Percentiles rank a stretch among this genome's conserved stretches.
Evolutionary conservation across 2,329 filamentous ascomycete genomes (phyloP).

Genomic region (Tolypocladium cylindrosporum): DNA sequence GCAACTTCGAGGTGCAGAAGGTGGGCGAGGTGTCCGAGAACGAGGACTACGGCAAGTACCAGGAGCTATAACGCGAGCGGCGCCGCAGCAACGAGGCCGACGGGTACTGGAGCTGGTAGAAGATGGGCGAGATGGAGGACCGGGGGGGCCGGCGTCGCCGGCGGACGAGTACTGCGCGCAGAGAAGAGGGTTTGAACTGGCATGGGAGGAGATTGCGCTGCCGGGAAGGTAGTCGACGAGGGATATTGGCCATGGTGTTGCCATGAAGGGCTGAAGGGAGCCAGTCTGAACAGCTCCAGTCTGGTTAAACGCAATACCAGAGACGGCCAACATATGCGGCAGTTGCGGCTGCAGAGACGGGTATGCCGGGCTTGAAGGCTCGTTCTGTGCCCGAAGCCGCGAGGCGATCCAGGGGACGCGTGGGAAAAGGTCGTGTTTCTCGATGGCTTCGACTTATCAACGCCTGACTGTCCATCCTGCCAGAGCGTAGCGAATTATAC

Average conservation of each 20-base stretch:
- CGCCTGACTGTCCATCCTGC: too few species aligned
- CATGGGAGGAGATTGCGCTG: neutral
- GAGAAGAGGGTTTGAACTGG: neutral
- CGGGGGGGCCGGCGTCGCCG: neutral
- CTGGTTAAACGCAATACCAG: conserved; percentile 33
- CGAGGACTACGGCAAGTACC: conserved; percentile 31
- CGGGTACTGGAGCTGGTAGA: conserved; percentile 8
- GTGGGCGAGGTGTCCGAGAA: conserved; percentile 30
- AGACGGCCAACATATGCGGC: conserved; percentile 16
- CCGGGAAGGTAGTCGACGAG: neutral
- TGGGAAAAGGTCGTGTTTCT: conserved; percentile 6
- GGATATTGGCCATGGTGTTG: neutral
- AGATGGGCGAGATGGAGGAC: conserved; percentile 1
- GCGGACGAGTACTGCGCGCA: neutral
- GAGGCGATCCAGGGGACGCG: conserved; percentile 12
- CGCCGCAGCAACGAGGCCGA: neutral
- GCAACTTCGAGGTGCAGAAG: conserved; percentile 33
- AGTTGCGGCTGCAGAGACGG: conserved; percentile 1
- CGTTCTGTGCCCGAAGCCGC: conserved; percentile 6
- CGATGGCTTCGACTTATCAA: conserved; percentile 3
- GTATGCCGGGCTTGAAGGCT: conserved; percentile 1
- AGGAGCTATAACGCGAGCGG: conserved; percentile 11
- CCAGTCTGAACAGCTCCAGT: conserved; percentile 45
- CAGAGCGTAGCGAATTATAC: too few species aligned
- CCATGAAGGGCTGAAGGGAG: conserved; percentile 32